Evolutionary conservation across 768 basidiomycete genomes (phyloP).

Genomic region (Chlorophyllum brunneum): DNA sequence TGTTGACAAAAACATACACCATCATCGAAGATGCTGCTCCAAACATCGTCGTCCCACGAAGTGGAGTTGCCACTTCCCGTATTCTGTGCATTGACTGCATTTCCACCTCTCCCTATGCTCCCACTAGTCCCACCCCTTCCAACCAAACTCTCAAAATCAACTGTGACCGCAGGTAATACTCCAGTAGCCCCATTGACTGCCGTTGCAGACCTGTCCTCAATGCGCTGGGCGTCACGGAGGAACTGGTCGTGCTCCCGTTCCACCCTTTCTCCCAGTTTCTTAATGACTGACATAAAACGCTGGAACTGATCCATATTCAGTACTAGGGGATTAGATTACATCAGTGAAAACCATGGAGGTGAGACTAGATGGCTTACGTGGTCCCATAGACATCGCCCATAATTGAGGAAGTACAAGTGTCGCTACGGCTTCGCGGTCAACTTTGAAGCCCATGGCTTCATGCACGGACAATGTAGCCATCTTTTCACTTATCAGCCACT

Average conservation of each 20-base stretch:
- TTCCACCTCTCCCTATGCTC: no score
- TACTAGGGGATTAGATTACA: slow-evolving; percentile 35
- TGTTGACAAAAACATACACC: slow-evolving; percentile 20
- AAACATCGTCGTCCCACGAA: slow-evolving; percentile 80
- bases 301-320: slow-evolving; percentile 86
- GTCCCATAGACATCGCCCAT: slow-evolving; percentile 98
- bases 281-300: slow-evolving; percentile 85
- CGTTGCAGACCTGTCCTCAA: slow-evolving; percentile 72
- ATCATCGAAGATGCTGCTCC: slow-evolving; percentile 72
- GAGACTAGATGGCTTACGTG: slow-evolving; percentile 47
- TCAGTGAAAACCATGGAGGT: neutral
- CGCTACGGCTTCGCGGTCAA: slow-evolving; percentile 90
- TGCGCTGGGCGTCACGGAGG: slow-evolving; percentile 85
- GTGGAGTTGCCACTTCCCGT: slow-evolving; percentile 31
- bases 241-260: slow-evolving; percentile 92
- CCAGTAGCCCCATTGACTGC: slow-evolving; percentile 37
- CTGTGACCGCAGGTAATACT: slow-evolving; percentile 33
- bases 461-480: slow-evolving; percentile 88
- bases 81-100: slow-evolving; percentile 44
- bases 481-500: slow-evolving; percentile 32
- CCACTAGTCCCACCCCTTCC: slow-evolving; percentile 35
- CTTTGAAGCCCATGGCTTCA: slow-evolving; percentile 94
- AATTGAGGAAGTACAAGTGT: slow-evolving; percentile 86
- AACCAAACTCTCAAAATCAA: slow-evolving; percentile 88
- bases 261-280: slow-evolving; percentile 77